A percentile compares a stretch with the other conserved stretches of the same genome.
Evolutionary conservation across 768 basidiomycete species (phyloP).

Genomic region (Russula earlei): DNA sequence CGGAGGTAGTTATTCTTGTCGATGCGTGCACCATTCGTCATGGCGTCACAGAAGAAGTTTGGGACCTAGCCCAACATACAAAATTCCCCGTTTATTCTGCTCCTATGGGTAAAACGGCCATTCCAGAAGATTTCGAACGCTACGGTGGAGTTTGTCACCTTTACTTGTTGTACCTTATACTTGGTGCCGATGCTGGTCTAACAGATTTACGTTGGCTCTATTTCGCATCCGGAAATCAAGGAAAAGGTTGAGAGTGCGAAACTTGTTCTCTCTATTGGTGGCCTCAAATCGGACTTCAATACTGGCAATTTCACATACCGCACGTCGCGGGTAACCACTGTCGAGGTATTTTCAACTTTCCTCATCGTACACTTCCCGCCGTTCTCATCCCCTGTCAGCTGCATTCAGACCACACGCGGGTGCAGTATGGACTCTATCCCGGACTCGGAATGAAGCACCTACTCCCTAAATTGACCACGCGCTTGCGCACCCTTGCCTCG

Average conservation of each 20-base stretch:
- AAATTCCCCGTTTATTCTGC: slow-evolving; percentile 65
- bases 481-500: slow-evolving; percentile 35
- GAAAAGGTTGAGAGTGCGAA: slow-evolving; percentile 66
- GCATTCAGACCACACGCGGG: slow-evolving; percentile 63
- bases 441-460: slow-evolving; percentile 68
- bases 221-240: slow-evolving; percentile 57
- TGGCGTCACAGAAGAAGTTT: slow-evolving; percentile 50
- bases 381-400: slow-evolving; percentile 35
- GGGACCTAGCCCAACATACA: slow-evolving; percentile 53
- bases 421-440: slow-evolving; percentile 55
- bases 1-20: slow-evolving; percentile 63
- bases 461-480: slow-evolving; percentile 60
- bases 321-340: slow-evolving; percentile 45
- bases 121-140: slow-evolving; percentile 60
- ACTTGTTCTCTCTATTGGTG: slow-evolving; percentile 65
- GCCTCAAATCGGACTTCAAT: slow-evolving; percentile 73
- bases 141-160: slow-evolving; percentile 64
- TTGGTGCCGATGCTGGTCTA: not conserved
- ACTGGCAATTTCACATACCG: slow-evolving; percentile 80
- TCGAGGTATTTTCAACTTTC: slow-evolving; percentile 42
- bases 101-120: slow-evolving; percentile 73
- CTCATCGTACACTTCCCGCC: not conserved
- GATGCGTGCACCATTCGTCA: slow-evolving; percentile 78
- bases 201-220: slow-evolving; percentile 68
- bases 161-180: not conserved